Evolutionary conservation across 2,329 filamentous ascomycete species (phyloP), one percentile per base, ranked within the genome.

Genomic region (Botrytis porri): DNA sequence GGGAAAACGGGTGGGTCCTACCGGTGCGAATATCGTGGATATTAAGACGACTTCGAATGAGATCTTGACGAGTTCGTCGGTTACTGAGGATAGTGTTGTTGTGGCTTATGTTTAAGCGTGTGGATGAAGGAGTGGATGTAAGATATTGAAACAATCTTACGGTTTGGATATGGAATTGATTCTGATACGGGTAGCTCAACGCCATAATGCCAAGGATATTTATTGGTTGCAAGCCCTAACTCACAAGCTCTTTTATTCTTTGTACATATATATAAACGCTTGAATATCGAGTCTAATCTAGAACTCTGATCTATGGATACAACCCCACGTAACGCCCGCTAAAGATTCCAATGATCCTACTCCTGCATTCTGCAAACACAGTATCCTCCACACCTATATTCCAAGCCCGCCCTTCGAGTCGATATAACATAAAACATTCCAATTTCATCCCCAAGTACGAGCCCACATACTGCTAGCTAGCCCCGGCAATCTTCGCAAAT

Each of bases 381-480:
- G 14, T 22, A 29, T 39, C 37, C 35, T 35, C 32, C 39, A 66
- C 14, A 48, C 3, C 25, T 22, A 57, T 1, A 18, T 66, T 14
- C 45, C 16, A 54, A 12, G 16, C 8, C 25, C 45, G 64, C 64
- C 39, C 29, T 20, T 22, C 0, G 35, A 7, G 45, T 39, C n/a
- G 3, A 51, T 29, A 20, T 22, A 25, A 54, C 25, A 54, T 7
- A 10, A 37, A 1, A 37, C 12, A 37, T 39, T 22, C 6, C 18
- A 16, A n/a, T n/a, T 14, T 37, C 22, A 66, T 20, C 29, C 20
- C 22, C 29, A 51, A 29, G 22, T 22, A 57, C 18, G 64, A 20
- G 64, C 64, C 64, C 64, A 67, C 45, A 67, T 54, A 22, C 64
- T 67, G 57, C 64, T 67, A 8, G 14, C 48, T 4, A 67, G 1